Conservation (phyloP, 2,329 filamentous ascomycete species). For the Colletotrichum sp. region DNA sequence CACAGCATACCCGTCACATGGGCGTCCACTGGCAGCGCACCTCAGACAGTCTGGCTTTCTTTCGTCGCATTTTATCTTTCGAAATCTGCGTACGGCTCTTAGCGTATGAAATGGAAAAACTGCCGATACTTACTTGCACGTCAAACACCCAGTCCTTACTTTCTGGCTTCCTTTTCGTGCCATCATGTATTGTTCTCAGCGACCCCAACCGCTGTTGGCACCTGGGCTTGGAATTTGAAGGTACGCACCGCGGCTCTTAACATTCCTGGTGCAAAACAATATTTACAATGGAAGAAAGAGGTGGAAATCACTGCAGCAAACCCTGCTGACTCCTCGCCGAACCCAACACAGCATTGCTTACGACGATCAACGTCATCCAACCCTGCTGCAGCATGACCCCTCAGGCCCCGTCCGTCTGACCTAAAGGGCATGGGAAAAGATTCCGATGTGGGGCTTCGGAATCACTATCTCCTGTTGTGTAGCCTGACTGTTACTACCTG, state of each 20-base stretch:
- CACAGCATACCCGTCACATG: slow-evolving; percentile 58
- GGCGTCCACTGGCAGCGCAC: slow-evolving; percentile 59
- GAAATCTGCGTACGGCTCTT: no score
- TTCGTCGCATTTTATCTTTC: slow-evolving; percentile 64
- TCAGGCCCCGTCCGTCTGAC: background rate
- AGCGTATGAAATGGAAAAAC: no score
- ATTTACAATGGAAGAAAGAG: no score
- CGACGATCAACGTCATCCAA: background rate
- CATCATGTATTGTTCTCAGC: background rate
- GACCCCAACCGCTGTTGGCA: no score
- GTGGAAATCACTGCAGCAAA: background rate
- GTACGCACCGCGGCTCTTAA: no score
- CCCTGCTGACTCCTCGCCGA: background rate
- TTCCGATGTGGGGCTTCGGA: background rate
- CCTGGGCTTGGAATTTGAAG: no score
- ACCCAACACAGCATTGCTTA: background rate
- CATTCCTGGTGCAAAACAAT: no score
- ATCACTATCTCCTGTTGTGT: background rate
- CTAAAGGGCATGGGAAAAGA: no score
- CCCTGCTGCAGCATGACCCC: background rate
- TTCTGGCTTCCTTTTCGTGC: slow-evolving; percentile 46
- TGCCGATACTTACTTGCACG: slow-evolving; percentile 57
- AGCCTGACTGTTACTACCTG: background rate
- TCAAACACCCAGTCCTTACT: slow-evolving; percentile 55
- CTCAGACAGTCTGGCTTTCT: slow-evolving; percentile 55